phyloP scores from a whole-genome alignment of 768 basidiomycete species.

The Russula virescens region DNA sequence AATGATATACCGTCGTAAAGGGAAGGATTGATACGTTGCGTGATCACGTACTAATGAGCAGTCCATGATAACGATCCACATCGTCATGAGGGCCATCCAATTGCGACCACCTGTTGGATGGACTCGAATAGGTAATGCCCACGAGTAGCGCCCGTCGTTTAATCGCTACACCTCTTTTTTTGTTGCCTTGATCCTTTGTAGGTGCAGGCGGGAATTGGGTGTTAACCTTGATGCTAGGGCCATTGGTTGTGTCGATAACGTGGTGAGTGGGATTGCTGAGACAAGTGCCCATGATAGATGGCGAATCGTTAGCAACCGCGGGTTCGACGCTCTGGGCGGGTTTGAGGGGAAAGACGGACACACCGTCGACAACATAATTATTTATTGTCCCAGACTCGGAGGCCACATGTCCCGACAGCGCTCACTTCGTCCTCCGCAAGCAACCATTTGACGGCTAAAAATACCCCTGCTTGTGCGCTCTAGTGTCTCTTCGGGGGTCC shows the following conservation, averaged over 20 bases:
- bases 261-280: background rate
- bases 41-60: slow-evolving; percentile 13
- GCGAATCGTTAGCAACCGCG: background rate
- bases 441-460: no score
- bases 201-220: background rate
- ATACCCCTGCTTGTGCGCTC: background rate
- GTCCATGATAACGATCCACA: slow-evolving; percentile 10
- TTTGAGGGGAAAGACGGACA: background rate
- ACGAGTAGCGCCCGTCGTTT: slow-evolving; percentile 24
- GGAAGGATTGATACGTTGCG: no score
- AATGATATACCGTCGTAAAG: background rate
- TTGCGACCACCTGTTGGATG: background rate
- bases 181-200: background rate
- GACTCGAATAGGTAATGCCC: slow-evolving; percentile 17
- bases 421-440: background rate
- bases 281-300: background rate
- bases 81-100: slow-evolving; percentile 20
- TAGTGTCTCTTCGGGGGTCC: slow-evolving; percentile 1
- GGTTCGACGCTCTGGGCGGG: background rate
- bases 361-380: background rate
- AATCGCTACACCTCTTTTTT: background rate
- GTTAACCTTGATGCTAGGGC: background rate
- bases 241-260: background rate
- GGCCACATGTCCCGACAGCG: background rate
- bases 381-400: background rate